Evolutionary conservation across 345 rosid genomes (phyloP), one percentile per base, ranked within the genome.

Genomic region (Bruguiera sexangula): DNA sequence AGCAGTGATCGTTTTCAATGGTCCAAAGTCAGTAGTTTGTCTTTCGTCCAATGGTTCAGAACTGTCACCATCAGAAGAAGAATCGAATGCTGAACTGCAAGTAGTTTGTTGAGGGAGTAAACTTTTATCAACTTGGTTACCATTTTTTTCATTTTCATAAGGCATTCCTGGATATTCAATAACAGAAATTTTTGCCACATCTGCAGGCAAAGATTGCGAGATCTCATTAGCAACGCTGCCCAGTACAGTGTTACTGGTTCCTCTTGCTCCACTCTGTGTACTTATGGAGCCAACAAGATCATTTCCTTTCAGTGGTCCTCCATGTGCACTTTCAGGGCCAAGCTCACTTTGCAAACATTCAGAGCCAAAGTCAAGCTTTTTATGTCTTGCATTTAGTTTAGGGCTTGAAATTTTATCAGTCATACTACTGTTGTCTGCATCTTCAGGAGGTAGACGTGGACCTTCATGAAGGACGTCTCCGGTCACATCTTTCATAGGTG

Each of bases 1-100:
- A 46, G 68, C 32, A 29, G 20, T 62, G 10, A 31, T 60, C 54
- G 11, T 29, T 32, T 68, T 69, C 50, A 62, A 11, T 37, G 54
- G 59, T 62, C 59, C 73, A 53, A 30, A 50, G 19, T 65, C 50
- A n/a, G 53, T 32, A 46, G 58, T 64, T 61, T 60, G 26, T 43
- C 24, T 53, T 64, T 55, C 68, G 52, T 64, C 75, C n/a, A 64
- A 32, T 69, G 70, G 69, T 63, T 76, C 81, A 70, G 48, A n/a
- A 31, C 36, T 22, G 32, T 43, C 30, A 39, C 37, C 56, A 52
- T 60, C 69, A 27, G 53, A 62, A 51, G 52, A 21, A 60, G 64
- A 29, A 53, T 54, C 66, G 39, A 19, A 66, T 34, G 32, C 48
- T 60, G 21, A 64, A 29, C 50, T 60, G 0, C 46, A 70, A 8